Conservation (phyloP, 352 stramenopile species). For the Phytophthora litchii region DNA sequence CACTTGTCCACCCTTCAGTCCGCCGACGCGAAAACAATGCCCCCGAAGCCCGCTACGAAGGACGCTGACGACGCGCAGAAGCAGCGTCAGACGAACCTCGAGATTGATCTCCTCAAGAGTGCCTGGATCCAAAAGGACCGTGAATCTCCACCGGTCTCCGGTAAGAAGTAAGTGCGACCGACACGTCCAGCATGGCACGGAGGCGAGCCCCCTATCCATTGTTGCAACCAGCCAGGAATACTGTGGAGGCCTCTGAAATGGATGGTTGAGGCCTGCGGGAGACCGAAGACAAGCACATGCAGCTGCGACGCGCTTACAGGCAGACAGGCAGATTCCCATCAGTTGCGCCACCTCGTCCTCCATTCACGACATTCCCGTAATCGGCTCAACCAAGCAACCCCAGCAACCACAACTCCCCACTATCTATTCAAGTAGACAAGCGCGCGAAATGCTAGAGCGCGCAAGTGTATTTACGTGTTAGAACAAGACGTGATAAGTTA, state of each 20-base stretch:
- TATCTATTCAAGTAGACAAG: constrained; percentile 41
- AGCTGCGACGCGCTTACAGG: constrained; percentile 24
- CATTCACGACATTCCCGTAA: constrained; percentile 9
- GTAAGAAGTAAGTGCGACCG: constrained; percentile 36
- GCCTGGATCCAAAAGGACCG: constrained; percentile 68
- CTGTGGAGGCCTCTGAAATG: constrained; percentile 10
- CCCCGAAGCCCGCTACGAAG: constrained; percentile 38
- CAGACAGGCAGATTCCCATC: constrained; percentile 26
- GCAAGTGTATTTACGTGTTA: constrained; percentile 44
- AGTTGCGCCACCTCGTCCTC: constrained; percentile 22
- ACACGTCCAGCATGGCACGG: neutral
- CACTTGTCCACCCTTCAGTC: constrained; percentile 28
- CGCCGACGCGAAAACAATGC: constrained; percentile 29
- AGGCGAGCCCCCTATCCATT: constrained; percentile 1
- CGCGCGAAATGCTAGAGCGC: constrained; percentile 26
- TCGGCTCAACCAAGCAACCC: constrained; percentile 5
- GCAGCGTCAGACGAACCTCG: constrained; percentile 67
- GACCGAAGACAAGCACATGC: constrained; percentile 22
- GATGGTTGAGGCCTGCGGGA: constrained; percentile 17
- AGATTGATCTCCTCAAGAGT: constrained; percentile 69
- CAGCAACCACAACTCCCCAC: too few relatives aligned
- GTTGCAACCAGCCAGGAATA: constrained; percentile 2
- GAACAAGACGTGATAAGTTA: constrained; percentile 44
- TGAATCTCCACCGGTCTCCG: constrained; percentile 36
- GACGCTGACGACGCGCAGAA: constrained; percentile 52